Evolutionary conservation across 1,284 basidiomycete species (phyloP).

Genomic region (Apiotrichum veenhuisii): DNA sequence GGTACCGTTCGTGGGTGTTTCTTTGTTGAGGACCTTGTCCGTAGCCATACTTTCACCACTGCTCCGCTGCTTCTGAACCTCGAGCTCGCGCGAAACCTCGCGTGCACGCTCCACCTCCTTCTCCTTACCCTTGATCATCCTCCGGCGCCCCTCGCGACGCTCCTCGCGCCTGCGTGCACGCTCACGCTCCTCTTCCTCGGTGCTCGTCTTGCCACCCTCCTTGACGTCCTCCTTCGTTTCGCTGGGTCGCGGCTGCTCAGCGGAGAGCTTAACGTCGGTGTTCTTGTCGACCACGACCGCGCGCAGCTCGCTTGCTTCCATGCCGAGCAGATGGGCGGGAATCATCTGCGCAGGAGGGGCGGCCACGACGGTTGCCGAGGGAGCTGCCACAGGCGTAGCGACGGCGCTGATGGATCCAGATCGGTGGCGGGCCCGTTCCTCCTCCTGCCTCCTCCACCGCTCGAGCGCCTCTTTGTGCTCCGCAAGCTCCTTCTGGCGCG

Average conservation of each 20-base stretch:
- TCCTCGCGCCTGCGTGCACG: too few relatives aligned
- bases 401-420: too few relatives aligned
- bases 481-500: conserved; percentile 21
- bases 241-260: too few relatives aligned
- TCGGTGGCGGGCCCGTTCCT: conserved; percentile 5
- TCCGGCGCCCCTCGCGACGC: not conserved
- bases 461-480: conserved; percentile 33
- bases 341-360: not conserved
- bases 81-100: not conserved
- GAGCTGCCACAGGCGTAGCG: not conserved
- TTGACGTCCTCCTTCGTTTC: not conserved
- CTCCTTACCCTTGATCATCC: not conserved
- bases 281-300: not conserved
- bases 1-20: too few relatives aligned
- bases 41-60: too few relatives aligned
- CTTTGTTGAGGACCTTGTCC: too few relatives aligned
- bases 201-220: not conserved
- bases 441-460: conserved; percentile 24
- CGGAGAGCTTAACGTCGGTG: not conserved
- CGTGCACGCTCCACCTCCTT: not conserved
- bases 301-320: not conserved
- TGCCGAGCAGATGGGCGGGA: not conserved
- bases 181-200: not conserved
- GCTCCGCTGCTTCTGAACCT: too few relatives aligned
- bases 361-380: too few relatives aligned